These are phyloP conservation scores for Kluyveromyces wickerhamii DNA, from an alignment of 805 yeast genomes.

Conservation along the genomic window DNA sequence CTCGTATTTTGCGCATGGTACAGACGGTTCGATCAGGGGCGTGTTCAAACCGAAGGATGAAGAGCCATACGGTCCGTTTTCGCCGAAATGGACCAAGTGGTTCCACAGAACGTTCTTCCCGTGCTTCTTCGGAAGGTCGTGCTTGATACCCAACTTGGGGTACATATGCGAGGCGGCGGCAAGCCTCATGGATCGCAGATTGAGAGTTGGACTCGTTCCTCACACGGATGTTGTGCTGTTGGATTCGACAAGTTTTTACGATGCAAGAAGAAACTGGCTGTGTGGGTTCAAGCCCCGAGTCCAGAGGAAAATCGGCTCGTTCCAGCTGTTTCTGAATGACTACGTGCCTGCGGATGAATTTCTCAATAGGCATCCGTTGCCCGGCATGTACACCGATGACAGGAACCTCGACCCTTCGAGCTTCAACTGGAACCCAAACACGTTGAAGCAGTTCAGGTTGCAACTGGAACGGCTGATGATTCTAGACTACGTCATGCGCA, in stretches of 20 bases:
- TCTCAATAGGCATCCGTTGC: constrained; percentile 48
- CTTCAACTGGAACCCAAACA: constrained; percentile 48
- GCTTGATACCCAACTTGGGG: constrained; percentile 65
- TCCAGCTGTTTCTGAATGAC: constrained; percentile 52
- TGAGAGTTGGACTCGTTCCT: constrained; percentile 56
- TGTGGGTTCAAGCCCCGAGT: constrained; percentile 13
- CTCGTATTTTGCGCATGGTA: constrained; percentile 48
- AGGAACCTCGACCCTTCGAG: neutral
- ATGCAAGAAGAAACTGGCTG: constrained; percentile 15
- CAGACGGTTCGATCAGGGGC: constrained; percentile 32
- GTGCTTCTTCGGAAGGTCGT: constrained; percentile 67
- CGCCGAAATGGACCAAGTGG: constrained; percentile 80
- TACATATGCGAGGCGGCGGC: constrained; percentile 70
- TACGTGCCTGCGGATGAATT: constrained; percentile 57
- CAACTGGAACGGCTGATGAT: constrained; percentile 65
- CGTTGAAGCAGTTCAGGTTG: constrained; percentile 43
- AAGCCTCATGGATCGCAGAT: constrained; percentile 51
- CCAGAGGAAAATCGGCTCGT: constrained; percentile 51
- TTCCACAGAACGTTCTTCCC: constrained; percentile 67
- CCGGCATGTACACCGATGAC: constrained; percentile 28
- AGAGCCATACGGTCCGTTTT: constrained; percentile 71
- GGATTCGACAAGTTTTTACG: constrained; percentile 38
- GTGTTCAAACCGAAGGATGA: constrained; percentile 76
- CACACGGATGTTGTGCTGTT: constrained; percentile 50
- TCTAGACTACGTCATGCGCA: constrained; percentile 63